Base-by-base conservation (phyloP, 2,329 filamentous ascomycete genomes). In the Diaporthe ampelina region DNA sequence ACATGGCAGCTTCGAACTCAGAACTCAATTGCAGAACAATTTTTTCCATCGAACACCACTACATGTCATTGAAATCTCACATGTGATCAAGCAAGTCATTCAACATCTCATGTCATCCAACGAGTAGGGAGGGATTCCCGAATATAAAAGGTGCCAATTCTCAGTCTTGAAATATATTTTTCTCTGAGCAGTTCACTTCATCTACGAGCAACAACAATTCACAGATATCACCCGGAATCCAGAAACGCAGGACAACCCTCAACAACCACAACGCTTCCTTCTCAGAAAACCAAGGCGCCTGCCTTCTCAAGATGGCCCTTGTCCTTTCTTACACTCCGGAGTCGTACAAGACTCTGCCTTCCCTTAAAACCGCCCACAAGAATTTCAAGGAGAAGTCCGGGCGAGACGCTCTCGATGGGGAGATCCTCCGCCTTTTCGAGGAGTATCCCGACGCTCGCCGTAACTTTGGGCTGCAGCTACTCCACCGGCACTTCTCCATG, bases 401-500 rank as follows among this genome's bases (percentile, higher is more conserved):
- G 26, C 26, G 52, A 3, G 15, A 56, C 7, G 26, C 29, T 29
- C 52, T 56, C 26, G 52, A 56, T 26, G 52, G 52, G 5, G 52
- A 56, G 26, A 56, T 56, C 17, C 52, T 56, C 17, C 5, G 3
- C 52, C 52, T 56, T 19, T 68, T 68, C 26, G 63, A 68, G 5
- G 29, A 37, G 10, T 54, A 68, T 21, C 63, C 63, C 3, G 63
- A 54, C 13, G 63, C 63, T 29, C 48, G 63, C 63, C n/a, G 52
- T 13, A 68, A 68, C 13, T 68, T 68, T 21, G 63, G 63, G 0
- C 45, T 68, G 9, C 63, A 68, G 24, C 48, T 68, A 4, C 48
- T 68, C 5, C 45, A 68, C 24, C 48, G 63, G 2, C 29, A 68
- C 19, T 68, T 68, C 13, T n/a, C 48, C 45, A 68, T 68, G 63